phyloP scores from a whole-genome alignment of 768 basidiomycete genomes.

The Russula ochroleuca region DNA sequence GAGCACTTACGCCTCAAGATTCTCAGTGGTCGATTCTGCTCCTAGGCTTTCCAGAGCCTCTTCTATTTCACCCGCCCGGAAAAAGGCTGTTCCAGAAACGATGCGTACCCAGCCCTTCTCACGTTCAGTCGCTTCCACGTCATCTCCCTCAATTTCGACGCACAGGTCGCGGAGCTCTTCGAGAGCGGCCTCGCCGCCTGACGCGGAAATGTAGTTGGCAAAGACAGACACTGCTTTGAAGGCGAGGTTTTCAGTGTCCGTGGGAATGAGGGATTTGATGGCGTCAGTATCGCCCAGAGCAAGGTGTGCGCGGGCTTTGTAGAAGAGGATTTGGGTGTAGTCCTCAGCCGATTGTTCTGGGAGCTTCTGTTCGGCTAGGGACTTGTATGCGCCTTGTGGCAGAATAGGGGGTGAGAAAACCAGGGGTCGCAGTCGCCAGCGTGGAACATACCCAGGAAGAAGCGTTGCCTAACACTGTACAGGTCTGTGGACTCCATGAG shows the following conservation, averaged over 20 bases:
- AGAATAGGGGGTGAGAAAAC: not conserved
- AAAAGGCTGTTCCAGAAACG: constrained; percentile 83
- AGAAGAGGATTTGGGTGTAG: constrained; percentile 61
- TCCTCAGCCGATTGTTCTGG: constrained; percentile 62
- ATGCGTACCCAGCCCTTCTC: constrained; percentile 75
- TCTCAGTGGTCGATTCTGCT: constrained; percentile 58
- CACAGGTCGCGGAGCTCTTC: constrained; percentile 83
- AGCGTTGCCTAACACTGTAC: constrained; percentile 71
- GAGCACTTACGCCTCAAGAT: constrained; percentile 78
- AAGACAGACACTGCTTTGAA: constrained; percentile 68
- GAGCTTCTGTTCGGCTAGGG: constrained; percentile 50
- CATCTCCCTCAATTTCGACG: constrained; percentile 81
- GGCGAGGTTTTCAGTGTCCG: constrained; percentile 57
- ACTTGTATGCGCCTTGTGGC: constrained; percentile 58
- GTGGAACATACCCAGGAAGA: constrained; percentile 54
- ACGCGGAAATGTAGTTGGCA: constrained; percentile 57
- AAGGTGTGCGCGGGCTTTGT: constrained; percentile 74
- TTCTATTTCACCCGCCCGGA: constrained; percentile 78
- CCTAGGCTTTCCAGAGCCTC: constrained; percentile 89
- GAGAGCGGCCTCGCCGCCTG: constrained; percentile 47
- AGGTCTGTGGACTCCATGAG: constrained; percentile 57
- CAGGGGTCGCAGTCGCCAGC: not conserved
- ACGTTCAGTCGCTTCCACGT: constrained; percentile 57
- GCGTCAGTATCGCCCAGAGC: constrained; percentile 58
- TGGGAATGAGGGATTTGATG: constrained; percentile 54